Conservation (phyloP, 2,329 filamentous ascomycete species). For the Alternaria incomplexa region DNA sequence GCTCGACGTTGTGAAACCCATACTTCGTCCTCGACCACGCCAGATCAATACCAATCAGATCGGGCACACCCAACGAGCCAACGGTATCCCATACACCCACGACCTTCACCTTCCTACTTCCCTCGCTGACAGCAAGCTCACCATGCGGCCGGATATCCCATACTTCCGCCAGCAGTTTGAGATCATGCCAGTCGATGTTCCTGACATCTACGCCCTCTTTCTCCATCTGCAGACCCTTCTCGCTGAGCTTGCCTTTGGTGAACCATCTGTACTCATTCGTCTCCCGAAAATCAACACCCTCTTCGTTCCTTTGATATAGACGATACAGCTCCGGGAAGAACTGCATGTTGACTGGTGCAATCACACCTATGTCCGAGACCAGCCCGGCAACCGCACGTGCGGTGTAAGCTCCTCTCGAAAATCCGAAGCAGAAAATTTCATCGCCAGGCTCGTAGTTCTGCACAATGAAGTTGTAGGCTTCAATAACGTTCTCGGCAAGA, state of each 20-base stretch:
- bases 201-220: constrained; percentile 16
- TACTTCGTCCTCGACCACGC: constrained; percentile 29
- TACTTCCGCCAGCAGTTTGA: constrained; percentile 26
- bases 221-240: constrained; percentile 23
- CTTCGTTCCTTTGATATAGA: constrained; percentile 40
- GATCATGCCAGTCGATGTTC: constrained; percentile 22
- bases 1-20: constrained; percentile 43
- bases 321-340: constrained; percentile 54
- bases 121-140: constrained; percentile 23
- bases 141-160: constrained; percentile 47
- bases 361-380: constrained; percentile 54
- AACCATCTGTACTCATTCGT: constrained; percentile 39
- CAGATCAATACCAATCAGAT: constrained; percentile 43
- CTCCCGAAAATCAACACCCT: constrained; percentile 31
- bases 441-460: constrained; percentile 58
- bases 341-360: constrained; percentile 53
- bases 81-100: constrained; percentile 60
- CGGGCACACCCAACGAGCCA: constrained; percentile 53
- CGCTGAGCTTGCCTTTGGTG: constrained; percentile 44
- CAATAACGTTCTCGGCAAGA: constrained; percentile 56
- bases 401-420: constrained; percentile 56
- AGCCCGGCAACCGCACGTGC: constrained; percentile 52
- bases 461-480: constrained; percentile 59
- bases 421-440: constrained; percentile 56
- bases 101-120: constrained; percentile 47